Percentiles rank a stretch among this genome's conserved stretches.
Evolutionary conservation across 2,329 filamentous ascomycete genomes (phyloP).

Genomic region (Cryphonectria japonica): DNA sequence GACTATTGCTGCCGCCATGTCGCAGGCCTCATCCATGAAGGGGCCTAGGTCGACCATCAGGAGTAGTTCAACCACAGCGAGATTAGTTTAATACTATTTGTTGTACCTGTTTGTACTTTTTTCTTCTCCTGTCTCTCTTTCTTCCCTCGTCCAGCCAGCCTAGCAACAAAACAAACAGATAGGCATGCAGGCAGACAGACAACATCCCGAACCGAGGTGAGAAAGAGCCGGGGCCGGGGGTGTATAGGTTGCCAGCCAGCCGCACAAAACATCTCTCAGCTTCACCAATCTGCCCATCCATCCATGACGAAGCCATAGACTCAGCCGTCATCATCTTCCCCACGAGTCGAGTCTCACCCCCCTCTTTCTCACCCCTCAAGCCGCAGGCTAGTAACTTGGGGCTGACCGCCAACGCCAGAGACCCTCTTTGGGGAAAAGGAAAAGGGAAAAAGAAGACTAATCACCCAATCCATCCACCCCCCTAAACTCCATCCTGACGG

Average conservation of each 20-base stretch:
- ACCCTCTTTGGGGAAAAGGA: not conserved
- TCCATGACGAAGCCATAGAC: not conserved
- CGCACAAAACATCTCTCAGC: not conserved
- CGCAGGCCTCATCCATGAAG: slow-evolving; percentile 9
- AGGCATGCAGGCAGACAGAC: not conserved
- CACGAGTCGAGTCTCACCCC: not conserved
- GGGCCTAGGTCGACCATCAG: slow-evolving; percentile 3
- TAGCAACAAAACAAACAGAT: not conserved
- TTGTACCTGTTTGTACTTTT: not conserved
- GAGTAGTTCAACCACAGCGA: slow-evolving; percentile 9
- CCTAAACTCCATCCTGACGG: not conserved
- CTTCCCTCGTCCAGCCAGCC: too few relatives aligned
- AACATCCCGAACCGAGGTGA: too few relatives aligned
- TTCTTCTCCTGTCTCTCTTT: not conserved
- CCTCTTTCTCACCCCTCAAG: not conserved
- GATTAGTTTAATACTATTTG: slow-evolving; percentile 11
- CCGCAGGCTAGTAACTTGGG: not conserved
- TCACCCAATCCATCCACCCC: not conserved
- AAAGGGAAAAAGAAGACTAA: not conserved
- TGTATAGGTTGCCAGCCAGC: not conserved
- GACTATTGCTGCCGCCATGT: slow-evolving; percentile 19
- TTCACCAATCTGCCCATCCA: not conserved
- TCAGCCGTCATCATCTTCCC: not conserved
- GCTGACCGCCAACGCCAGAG: not conserved
- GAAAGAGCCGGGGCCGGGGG: not conserved